Evolutionary conservation across 768 basidiomycete species (phyloP).

Genomic region (Rhizopogon vesiculosus): DNA sequence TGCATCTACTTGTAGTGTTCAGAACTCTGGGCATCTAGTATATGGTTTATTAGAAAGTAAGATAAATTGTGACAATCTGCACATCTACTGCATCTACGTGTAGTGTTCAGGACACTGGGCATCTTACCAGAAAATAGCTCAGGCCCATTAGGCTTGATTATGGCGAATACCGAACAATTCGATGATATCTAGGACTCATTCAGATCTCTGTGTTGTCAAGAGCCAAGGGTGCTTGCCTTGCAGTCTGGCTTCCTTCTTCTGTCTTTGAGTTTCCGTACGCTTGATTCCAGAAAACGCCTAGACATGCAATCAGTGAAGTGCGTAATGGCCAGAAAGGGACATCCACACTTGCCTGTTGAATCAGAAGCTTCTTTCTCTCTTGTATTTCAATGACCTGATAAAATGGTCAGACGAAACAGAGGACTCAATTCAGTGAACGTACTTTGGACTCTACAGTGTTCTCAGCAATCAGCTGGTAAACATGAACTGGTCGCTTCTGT

Average conservation of each 20-base stretch:
- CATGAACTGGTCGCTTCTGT: conserved; percentile 77
- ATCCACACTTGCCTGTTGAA: conserved; percentile 54
- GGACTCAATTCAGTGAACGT: not conserved
- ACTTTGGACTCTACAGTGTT: conserved; percentile 87
- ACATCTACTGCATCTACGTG: not conserved
- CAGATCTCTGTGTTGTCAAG: not conserved
- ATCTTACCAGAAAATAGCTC: not conserved
- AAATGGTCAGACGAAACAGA: not conserved
- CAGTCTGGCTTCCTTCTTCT: conserved; percentile 76
- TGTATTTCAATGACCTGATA: conserved; percentile 76
- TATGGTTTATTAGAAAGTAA: not conserved
- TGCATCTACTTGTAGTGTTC: not conserved
- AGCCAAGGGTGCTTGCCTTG: conserved; percentile 48
- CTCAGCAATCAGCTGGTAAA: conserved; percentile 88
- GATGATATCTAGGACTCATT: conserved; percentile 44
- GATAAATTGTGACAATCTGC: not conserved
- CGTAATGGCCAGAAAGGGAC: not conserved
- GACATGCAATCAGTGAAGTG: not conserved
- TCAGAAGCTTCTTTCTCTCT: conserved; percentile 74
- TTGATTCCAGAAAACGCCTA: conserved; percentile 87
- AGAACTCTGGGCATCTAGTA: not conserved
- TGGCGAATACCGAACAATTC: conserved; percentile 48
- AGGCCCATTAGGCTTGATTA: conserved; percentile 1
- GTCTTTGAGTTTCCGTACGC: conserved; percentile 65
- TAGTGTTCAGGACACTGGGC: not conserved